Evolutionary conservation across 306 rosid species (phyloP), one percentile per base, ranked within the genome.

Genomic region (Fragaria nilgerrensis): DNA sequence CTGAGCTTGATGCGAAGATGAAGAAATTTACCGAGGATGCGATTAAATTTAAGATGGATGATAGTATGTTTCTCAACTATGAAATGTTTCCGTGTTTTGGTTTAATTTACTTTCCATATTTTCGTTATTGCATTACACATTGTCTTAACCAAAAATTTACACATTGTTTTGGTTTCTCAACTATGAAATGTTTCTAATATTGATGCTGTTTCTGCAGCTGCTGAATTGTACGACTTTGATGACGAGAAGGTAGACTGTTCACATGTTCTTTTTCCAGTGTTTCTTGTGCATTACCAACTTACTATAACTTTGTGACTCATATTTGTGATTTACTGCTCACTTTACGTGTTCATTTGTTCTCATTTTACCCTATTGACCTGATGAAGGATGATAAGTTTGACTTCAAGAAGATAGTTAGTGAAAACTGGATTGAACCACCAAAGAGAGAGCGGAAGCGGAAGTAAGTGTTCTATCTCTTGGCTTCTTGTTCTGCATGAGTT

Each of bases 21-120:
- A 92, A 92, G 84, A 95, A 95, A 77, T 95, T 95, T 82, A 95
- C 97, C n/a, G 99, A 95, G 86, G 99, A 95, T 75, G 99, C 97
- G 16, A 92, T 95, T 80, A 95, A 95, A 83, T 95, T 95, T 87
- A 95, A 95, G 89, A 95, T 95, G 99, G 99, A 95, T n/a, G 99
- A 92, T 73, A 86, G 99, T 95, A 84, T 39, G 97, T 81, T 45
- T 47, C 67, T 76, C 72, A 45, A 23, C 61, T 2, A 16, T 61
- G 29, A 19, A 62, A 34, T 19, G 23, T 17, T 73, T 25, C 73
- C 47, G 20, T 14, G 13, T 5, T 48, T 43, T n/a, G 10, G 15
- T 68, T 74, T 62, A 49, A 12, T 58, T 39, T 50, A 47, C 22
- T 43, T 27, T 64, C 53, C 70, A 14, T 70, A 20, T 52, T 56